Conservation (phyloP, 192 early-diverging fungal species). For the Linderina pennispora region DNA sequence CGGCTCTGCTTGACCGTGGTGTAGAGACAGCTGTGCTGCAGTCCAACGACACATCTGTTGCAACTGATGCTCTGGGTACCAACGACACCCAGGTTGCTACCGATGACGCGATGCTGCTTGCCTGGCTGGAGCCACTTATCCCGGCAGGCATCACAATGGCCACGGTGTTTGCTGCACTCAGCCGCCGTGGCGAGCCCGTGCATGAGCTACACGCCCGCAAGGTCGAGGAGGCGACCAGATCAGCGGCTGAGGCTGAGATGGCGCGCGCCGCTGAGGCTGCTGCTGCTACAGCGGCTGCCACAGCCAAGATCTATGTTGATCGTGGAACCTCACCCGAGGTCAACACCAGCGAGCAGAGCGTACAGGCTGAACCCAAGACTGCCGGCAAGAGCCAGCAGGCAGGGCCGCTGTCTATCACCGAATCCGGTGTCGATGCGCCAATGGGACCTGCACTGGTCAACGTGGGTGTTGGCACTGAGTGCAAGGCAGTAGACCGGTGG, state of each 20-base stretch:
- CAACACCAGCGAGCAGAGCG: conserved; percentile 12
- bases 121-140: conserved; percentile 37
- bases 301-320: conserved; percentile 18
- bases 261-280: conserved; percentile 16
- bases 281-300: conserved; percentile 16
- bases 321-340: conserved; percentile 15
- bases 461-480: conserved; percentile 10
- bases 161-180: conserved; percentile 25
- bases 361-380: conserved; percentile 24
- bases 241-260: conserved; percentile 21
- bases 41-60: neutral
- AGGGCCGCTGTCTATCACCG: conserved; percentile 1
- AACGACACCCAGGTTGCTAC: conserved; percentile 12
- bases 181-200: conserved; percentile 25
- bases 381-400: conserved; percentile 15
- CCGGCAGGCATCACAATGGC: conserved; percentile 18
- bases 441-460: conserved; percentile 3
- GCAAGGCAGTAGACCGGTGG: conserved; percentile 12
- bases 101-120: conserved; percentile 15
- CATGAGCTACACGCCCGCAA: conserved; percentile 25
- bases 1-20: conserved; percentile 16
- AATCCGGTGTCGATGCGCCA: conserved; percentile 20
- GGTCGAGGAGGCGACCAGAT: conserved; percentile 16
- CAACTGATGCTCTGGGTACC: conserved; percentile 2
- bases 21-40: conserved; percentile 6